A percentile compares a stretch with the other conserved stretches of the same genome.
phyloP scores from a whole-genome alignment of 108 stramenopile genomes.

The Fragilaria radians region DNA sequence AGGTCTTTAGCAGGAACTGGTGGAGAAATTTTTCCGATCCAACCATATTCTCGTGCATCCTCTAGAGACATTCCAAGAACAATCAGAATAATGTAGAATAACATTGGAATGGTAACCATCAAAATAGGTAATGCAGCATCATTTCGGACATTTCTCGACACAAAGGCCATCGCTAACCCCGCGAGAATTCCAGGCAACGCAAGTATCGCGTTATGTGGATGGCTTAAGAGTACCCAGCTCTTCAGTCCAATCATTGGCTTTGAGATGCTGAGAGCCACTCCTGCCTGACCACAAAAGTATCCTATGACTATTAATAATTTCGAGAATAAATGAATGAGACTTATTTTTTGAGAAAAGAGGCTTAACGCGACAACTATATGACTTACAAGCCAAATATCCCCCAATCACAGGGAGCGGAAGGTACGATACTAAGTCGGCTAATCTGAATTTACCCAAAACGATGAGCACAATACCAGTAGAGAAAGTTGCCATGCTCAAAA shows the following conservation, averaged over 20 bases:
- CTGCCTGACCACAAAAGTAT: conserved; percentile 92
- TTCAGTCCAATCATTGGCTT: conserved; percentile 48
- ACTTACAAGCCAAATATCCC: conserved; percentile 2
- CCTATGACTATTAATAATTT: conserved; percentile 96
- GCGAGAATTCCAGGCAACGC: conserved; percentile 74
- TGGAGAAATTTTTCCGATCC: conserved; percentile 72
- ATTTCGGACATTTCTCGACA: conserved; percentile 41
- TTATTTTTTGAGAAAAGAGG: background rate
- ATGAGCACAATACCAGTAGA: conserved; percentile 75
- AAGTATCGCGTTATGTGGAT: conserved; percentile 43
- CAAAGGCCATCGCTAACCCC: conserved; percentile 66
- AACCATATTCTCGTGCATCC: conserved; percentile 66
- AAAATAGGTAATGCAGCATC: conserved; percentile 68
- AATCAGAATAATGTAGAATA: conserved; percentile 74
- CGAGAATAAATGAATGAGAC: conserved; percentile 39
- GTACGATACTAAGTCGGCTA: conserved; percentile 91
- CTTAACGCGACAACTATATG: background rate
- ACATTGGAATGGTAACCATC: conserved; percentile 76
- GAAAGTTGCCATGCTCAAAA: conserved; percentile 75
- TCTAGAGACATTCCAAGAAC: conserved; percentile 35
- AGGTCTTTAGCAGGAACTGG: conserved; percentile 63
- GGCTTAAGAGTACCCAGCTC: conserved; percentile 65
- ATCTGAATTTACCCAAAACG: conserved; percentile 71
- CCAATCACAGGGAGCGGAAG: conserved; percentile 90
- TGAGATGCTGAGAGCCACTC: conserved; percentile 78